phyloP scores from a whole-genome alignment of 208 protist species.

The Trypanosoma scelopori region DNA sequence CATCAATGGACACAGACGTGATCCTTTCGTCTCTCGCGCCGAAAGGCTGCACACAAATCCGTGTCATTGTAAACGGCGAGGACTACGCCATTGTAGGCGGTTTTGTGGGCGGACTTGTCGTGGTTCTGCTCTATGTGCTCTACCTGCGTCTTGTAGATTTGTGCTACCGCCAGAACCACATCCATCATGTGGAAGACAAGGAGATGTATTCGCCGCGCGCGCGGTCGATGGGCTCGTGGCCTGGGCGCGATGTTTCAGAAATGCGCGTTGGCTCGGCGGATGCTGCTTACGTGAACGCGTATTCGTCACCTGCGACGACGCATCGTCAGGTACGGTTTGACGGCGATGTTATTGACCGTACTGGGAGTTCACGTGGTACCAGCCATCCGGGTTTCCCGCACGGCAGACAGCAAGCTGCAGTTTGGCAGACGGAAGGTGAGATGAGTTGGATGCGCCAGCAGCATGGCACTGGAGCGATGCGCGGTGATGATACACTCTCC shows the following conservation, averaged over 20 bases:
- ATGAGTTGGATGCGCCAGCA: not conserved
- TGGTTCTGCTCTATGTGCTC: constrained; percentile 26
- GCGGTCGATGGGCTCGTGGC: not conserved
- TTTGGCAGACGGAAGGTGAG: not conserved
- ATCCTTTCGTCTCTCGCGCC: too few relatives aligned
- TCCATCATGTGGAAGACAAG: not conserved
- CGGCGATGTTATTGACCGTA: not conserved
- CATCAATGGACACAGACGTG: too few relatives aligned
- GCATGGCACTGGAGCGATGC: not conserved
- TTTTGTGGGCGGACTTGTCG: constrained; percentile 25
- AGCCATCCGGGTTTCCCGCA: not conserved
- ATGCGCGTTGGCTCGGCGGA: too few relatives aligned
- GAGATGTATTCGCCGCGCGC: not conserved
- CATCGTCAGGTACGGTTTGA: constrained; percentile 10
- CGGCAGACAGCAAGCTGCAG: not conserved
- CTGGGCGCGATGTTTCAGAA: not conserved
- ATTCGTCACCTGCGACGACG: not conserved
- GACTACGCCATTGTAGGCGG: constrained; percentile 40
- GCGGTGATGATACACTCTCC: not conserved
- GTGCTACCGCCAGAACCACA: constrained; percentile 5
- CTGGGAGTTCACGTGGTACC: not conserved
- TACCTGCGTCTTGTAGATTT: constrained; percentile 14
- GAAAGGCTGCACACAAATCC: not conserved
- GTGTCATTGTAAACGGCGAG: constrained; percentile 22
- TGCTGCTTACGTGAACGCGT: not conserved